phyloP scores from a whole-genome alignment of 768 basidiomycete species.

The Termitomyces sp. region DNA sequence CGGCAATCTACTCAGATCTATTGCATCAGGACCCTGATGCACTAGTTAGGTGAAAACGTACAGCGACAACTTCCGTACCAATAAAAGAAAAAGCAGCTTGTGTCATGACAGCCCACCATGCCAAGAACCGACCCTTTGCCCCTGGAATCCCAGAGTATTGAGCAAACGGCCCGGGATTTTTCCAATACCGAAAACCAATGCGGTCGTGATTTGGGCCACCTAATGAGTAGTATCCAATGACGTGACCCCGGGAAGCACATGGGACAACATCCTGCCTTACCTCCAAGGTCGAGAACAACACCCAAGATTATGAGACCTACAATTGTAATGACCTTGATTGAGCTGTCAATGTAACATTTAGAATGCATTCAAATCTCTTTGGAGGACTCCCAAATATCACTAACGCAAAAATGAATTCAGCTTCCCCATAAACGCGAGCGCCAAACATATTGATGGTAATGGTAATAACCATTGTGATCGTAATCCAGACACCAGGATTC shows the following conservation, averaged over 20 bases:
- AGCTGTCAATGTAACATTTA: slow-evolving; percentile 24
- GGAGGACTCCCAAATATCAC: slow-evolving; percentile 18
- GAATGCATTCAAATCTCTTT: too few relatives aligned
- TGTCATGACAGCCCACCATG: slow-evolving; percentile 53
- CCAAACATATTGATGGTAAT: slow-evolving; percentile 59
- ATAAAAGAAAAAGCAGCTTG: slow-evolving; percentile 92
- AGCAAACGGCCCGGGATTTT: slow-evolving; percentile 81
- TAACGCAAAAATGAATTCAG: slow-evolving; percentile 81
- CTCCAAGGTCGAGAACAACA: slow-evolving; percentile 76
- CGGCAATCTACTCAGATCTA: slow-evolving; percentile 57
- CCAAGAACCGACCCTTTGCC: slow-evolving; percentile 65
- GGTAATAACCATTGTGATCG: slow-evolving; percentile 58
- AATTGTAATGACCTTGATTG: slow-evolving; percentile 85
- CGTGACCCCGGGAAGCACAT: background rate
- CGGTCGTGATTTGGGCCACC: slow-evolving; percentile 82
- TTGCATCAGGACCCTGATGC: background rate
- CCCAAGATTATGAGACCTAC: slow-evolving; percentile 63
- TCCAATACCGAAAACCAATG: slow-evolving; percentile 75
- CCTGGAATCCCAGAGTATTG: slow-evolving; percentile 67
- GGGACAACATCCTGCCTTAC: slow-evolving; percentile 13
- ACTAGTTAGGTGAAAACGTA: slow-evolving; percentile 25
- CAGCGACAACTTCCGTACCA: slow-evolving; percentile 91
- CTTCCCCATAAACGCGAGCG: slow-evolving; percentile 76
- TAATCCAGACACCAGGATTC: slow-evolving; percentile 75
- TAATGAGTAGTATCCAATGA: slow-evolving; percentile 8